Base-by-base conservation (phyloP, 1,284 basidiomycete species). In the Ganoderma leucocontextum region DNA sequence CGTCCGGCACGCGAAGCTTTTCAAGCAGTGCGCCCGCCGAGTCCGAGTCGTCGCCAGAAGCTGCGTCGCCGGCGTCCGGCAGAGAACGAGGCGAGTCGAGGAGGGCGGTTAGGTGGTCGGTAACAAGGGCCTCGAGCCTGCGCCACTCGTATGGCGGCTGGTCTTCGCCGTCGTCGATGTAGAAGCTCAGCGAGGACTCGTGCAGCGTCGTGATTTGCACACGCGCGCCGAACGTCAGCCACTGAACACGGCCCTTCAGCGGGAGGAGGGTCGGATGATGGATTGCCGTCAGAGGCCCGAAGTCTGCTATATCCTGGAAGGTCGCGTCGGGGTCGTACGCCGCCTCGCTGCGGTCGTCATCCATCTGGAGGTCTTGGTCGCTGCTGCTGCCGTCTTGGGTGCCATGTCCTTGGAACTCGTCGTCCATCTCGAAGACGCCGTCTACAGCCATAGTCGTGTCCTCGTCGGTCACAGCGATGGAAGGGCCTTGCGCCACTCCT, bases 221-320 rank as follows among this genome's bases (percentile, higher is more conserved):
- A 4, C 75, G 73, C 13, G 71, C 69, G 36, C 76, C 75, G 55
- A 72, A 71, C 22, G 75, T 66, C 38, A 73, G 74, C 74, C 75
- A 78, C 53, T 76, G 75, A 19, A 63, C 17, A 15, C 59, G 57
- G 68, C 74, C 68, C 36, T 63, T 53, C 66, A 66, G 73, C 25
- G 58, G 58, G n/a, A 60, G 36, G 13, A 60, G 58, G 38, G 36
- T 60, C 10, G 58, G 36, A 25, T 60, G 58, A 22, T 9, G n/a
- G n/a, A 60, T 60, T 19, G 58, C 58, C 22, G 58, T 39, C 22
- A 60, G 58, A 29, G 58, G 58, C 22, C 39, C 58, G n/a, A 58
- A 58, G 35, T 19, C 15, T n/a, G 33, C 19, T 35, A 33, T 17
- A 19, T n/a, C 55, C 19, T 55, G 53, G 36, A 12, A 59, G 29